Evolutionary conservation across 805 yeast species (phyloP), one percentile per base, ranked within the genome.

Genomic region (Yamadazyma nakazawae): DNA sequence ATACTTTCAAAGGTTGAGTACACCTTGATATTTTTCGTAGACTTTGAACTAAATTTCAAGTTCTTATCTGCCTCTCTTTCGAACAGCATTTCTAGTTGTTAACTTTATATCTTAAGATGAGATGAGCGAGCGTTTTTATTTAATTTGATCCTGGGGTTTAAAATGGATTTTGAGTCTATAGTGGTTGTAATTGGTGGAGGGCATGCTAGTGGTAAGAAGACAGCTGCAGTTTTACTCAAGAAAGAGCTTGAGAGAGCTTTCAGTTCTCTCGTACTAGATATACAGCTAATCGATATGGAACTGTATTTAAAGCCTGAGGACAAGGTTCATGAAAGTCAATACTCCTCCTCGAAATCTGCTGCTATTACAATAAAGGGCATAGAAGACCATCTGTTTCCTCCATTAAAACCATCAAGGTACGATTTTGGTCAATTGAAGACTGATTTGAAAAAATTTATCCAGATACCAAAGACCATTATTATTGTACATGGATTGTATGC

Each of bases 401-500:
- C 39, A 13, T 49, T 39, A 45, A 68, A 63, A 39, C 83, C 80
- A 1, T 68, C 75, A 0, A 62, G 78, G 12, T 76, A 68, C 54
- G 63, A 70, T 43, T 76, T 74, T 48, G 59, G 34, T 17, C 48
- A 52, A 31, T 49, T 64, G 32, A 60, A 61, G 55, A 14, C 5
- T 5, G 42, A 41, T 13, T 30, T 48, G 34, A 34, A 19, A 12
- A 8, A 12, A 2, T n/a, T 37, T 21, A 17, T 18, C 14, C 19
- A 13, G 14, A 32, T 16, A 10, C 36, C 31, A 14, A 26, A 31
- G 2, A 63, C 56, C 44, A 55, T 70, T 31, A 53, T 62, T 37
- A 54, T 90, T 6, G 75, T 89, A 1, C 83, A 83, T 50, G 97
- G 98, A 2, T 68, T 85, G 16, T 91, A 91, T 59, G 92, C 96